Evolutionary conservation across 1,139 yeast species (phyloP).

Genomic region (Candida tunisiensis): DNA sequence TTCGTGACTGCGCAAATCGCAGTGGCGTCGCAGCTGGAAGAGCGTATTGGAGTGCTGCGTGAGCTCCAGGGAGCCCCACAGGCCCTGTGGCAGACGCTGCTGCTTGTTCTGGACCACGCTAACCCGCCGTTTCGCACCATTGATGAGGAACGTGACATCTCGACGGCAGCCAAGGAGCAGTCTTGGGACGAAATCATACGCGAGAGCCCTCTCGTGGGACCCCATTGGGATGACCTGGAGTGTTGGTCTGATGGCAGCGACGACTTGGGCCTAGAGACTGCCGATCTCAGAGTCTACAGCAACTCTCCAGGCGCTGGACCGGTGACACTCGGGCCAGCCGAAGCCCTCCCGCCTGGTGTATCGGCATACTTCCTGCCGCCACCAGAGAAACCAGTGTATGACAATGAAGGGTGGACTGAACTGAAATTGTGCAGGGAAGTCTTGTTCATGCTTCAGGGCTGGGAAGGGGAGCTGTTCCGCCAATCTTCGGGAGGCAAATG

Average conservation of each 20-base stretch:
- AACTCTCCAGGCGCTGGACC: conserved; percentile 1
- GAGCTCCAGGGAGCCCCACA: not conserved
- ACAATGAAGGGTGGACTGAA: conserved; percentile 1
- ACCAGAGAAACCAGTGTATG: not conserved
- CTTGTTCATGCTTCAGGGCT: too few species aligned
- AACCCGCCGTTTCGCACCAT: conserved; percentile 1
- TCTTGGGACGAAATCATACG: conserved; percentile 12
- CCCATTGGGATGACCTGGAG: conserved; percentile 8
- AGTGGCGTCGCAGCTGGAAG: not conserved
- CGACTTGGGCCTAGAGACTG: conserved; percentile 1
- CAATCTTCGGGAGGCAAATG: conserved; percentile 1
- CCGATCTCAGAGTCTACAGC: too few species aligned
- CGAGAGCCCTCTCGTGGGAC: conserved; percentile 11
- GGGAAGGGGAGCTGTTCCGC: too few species aligned
- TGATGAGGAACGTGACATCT: conserved; percentile 1
- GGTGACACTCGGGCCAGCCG: conserved; percentile 1
- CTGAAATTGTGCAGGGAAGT: too few species aligned
- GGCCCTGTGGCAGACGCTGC: not conserved
- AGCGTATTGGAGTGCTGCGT: conserved; percentile 1
- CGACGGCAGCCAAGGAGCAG: conserved; percentile 1
- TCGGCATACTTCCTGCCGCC: not conserved
- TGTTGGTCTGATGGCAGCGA: not conserved
- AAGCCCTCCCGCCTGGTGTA: not conserved
- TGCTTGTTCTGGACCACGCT: not conserved
- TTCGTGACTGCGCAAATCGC: not conserved